phyloP scores from a whole-genome alignment of 140 eudicot species.

The Flaveria floridana region DNA sequence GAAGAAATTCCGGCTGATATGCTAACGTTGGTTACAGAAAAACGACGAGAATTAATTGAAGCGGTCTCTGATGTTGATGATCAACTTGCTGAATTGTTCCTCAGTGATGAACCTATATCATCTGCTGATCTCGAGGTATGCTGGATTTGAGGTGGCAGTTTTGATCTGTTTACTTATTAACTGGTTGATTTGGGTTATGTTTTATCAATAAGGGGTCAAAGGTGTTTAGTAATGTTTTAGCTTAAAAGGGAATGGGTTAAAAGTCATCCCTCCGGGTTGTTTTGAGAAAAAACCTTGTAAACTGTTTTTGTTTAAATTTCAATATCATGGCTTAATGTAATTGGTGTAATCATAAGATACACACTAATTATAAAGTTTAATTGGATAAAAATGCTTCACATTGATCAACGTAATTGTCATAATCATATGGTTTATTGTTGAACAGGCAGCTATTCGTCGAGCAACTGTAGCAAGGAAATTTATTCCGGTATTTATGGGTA shows the following conservation, averaged over 20 bases:
- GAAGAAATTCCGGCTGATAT: constrained; percentile 77
- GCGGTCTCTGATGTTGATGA: constrained; percentile 96
- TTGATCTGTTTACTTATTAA: background rate
- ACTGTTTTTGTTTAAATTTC: background rate
- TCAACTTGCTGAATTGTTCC: constrained; percentile 78
- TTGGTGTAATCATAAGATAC: background rate
- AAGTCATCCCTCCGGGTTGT: background rate
- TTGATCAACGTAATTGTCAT: background rate
- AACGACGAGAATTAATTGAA: constrained; percentile 86
- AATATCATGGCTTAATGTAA: background rate
- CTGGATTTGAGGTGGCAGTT: background rate
- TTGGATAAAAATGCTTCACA: background rate
- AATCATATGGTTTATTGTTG: constrained; percentile 8
- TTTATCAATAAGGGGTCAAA: background rate
- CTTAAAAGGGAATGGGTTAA: background rate
- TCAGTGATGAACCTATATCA: constrained; percentile 85
- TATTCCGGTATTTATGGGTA: constrained; percentile 98
- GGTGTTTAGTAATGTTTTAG: background rate
- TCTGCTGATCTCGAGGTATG: constrained; percentile 83
- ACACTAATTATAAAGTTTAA: background rate
- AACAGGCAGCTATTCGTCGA: constrained; percentile 89
- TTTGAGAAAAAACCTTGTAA: background rate
- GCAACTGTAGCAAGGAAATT: constrained; percentile 83
- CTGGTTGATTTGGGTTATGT: background rate
- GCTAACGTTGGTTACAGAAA: constrained; percentile 65